Percentiles rank a stretch among this genome's conserved stretches.
Conservation (phyloP, 176 grass and related monocot species). For the Cenchrus americanus region DNA sequence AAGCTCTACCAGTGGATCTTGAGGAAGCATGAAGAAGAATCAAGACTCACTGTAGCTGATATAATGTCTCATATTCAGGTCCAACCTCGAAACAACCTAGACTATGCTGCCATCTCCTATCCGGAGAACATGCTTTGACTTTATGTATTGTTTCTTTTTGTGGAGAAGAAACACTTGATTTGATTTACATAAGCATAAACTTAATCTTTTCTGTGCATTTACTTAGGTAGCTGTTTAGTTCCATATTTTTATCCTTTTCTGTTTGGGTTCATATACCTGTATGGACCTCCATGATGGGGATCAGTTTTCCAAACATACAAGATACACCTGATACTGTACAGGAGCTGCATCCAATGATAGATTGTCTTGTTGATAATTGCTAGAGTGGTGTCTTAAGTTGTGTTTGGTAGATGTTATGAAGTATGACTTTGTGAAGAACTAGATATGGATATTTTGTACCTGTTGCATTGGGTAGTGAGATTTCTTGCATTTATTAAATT, state of each 20-base stretch:
- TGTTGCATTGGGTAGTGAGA: conserved; percentile 29
- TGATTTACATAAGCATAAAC: not conserved
- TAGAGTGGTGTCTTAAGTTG: not conserved
- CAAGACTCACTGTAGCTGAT: conserved; percentile 67
- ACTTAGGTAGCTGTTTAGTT: not conserved
- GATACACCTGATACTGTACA: not conserved
- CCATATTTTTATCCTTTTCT: not conserved
- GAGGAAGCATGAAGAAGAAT: conserved; percentile 73
- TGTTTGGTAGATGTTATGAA: conserved; percentile 38
- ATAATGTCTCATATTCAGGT: conserved; percentile 92
- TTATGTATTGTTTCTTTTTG: not conserved
- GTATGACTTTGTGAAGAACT: conserved; percentile 10
- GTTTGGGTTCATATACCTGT: not conserved
- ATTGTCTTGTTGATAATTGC: not conserved
- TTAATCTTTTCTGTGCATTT: not conserved
- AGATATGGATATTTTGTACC: not conserved
- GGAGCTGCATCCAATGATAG: not conserved
- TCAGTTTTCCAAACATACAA: conserved; percentile 3
- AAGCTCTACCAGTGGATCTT: conserved; percentile 94
- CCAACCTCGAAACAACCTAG: not conserved
- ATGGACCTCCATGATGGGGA: not conserved
- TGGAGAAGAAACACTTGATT: not conserved
- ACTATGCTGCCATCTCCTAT: not conserved
- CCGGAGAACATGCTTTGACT: conserved; percentile 30
- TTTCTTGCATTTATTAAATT: conserved; percentile 31